A percentile compares a stretch with the other conserved stretches of the same genome.
phyloP scores from a whole-genome alignment of 352 stramenopile genomes.

The Phytopythium helicoides region DNA sequence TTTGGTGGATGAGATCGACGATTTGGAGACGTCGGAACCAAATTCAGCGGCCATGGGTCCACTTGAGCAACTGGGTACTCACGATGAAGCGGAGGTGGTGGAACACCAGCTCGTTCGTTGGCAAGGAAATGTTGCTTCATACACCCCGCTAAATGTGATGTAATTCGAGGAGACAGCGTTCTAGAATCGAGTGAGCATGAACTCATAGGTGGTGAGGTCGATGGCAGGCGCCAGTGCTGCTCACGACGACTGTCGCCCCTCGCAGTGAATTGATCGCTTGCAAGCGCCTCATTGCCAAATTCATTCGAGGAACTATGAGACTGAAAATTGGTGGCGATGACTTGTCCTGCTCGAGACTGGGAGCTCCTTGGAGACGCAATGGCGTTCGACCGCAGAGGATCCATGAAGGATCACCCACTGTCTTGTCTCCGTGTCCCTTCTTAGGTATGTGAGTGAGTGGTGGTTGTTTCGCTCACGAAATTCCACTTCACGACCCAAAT shows the following conservation, averaged over 20 bases:
- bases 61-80: constrained; percentile 30
- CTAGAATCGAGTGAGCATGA: neutral
- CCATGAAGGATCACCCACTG: neutral
- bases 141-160: neutral
- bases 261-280: no score
- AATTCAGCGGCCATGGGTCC: constrained; percentile 36
- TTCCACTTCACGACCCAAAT: no score
- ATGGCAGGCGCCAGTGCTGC: neutral
- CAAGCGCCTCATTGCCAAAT: no score
- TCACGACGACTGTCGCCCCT: neutral
- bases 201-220: neutral
- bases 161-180: neutral
- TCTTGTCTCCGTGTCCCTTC: no score
- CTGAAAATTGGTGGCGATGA: neutral
- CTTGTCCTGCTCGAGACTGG: constrained; percentile 3
- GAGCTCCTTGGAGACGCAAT: neutral
- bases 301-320: neutral
- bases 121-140: neutral
- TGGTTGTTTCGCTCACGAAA: no score
- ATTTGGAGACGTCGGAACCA: neutral
- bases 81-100: constrained; percentile 2
- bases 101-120: no score
- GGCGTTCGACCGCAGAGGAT: neutral
- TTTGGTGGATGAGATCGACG: neutral
- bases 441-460: no score